Evolutionary conservation across 2,329 filamentous ascomycete species (phyloP), one percentile per base, ranked within the genome.

Genomic region (Fusarium buharicum): DNA sequence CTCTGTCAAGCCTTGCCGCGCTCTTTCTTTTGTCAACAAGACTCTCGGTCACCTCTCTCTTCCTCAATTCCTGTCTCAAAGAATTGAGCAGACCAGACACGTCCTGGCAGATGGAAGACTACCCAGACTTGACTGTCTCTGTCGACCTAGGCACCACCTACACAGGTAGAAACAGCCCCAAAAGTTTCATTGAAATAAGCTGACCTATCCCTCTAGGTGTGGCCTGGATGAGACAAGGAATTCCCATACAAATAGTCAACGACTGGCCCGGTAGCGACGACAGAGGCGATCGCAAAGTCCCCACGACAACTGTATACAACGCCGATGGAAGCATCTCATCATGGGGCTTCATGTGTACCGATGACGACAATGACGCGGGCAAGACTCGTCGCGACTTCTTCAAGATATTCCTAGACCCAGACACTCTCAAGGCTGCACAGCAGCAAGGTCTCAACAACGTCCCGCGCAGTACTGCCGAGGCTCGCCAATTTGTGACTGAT

Each of bases 251-350:
- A 47, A 72, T 79, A 30, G 76, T 82, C 63, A 77, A 82, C 68
- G 80, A 83, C 72, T 86, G 83, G 83, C 83, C 83, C 1, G 82
- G 82, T 4, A 78, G 79, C 38, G 79, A 78, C 11, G 80, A 82
- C 50, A 79, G 78, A 52, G 81, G 81, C 45, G 82, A 85, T 59
- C 82, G 83, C 61, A 86, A 85, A 63, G 82, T 84, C 0, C 82
- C 82, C 2, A 84, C 83, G 0, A 77, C 79, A 4, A 70, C 84
- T 4, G 72, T 83, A 14, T 85, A 84, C 64, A 78, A 79, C 30
- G 54, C 70, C 6, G 73, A 78, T 54, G 70, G 70, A 4, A 72
- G 59, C 10, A 71, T 83, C 6, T 80, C 80, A 0, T 82, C 80
- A 1, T 85, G 83, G 83, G 83, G 83, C 0, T 84, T 82, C 62